Conservation (phyloP, 1,284 basidiomycete species). For the Fomitopsis betulina region DNA sequence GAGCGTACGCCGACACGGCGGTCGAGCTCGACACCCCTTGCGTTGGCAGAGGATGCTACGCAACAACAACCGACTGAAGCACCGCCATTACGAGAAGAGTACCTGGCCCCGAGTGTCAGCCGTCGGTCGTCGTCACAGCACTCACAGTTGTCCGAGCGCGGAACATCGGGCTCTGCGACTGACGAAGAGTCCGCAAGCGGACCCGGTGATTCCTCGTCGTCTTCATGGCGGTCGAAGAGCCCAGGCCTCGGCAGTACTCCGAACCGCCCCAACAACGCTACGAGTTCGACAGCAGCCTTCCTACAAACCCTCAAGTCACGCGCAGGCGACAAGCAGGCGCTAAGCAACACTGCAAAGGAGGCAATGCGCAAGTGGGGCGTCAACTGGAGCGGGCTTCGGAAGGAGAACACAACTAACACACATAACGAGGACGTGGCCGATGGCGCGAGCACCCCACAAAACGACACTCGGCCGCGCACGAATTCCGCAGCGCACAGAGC, state of each 20-base stretch:
- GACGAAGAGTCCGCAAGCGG: slow-evolving; percentile 19
- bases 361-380: slow-evolving; percentile 86
- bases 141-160: slow-evolving; percentile 20
- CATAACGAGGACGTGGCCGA: slow-evolving; percentile 30
- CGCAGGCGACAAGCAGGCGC: slow-evolving; percentile 76
- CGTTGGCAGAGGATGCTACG: slow-evolving; percentile 1
- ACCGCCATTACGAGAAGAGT: slow-evolving; percentile 5
- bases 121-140: slow-evolving; percentile 24
- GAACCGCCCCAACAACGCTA: slow-evolving; percentile 13
- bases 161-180: slow-evolving; percentile 14
- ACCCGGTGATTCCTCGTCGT: slow-evolving; percentile 17
- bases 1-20: slow-evolving; percentile 7
- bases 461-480: slow-evolving; percentile 33
- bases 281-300: slow-evolving; percentile 41
- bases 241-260: slow-evolving; percentile 9
- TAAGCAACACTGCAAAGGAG: slow-evolving; percentile 79
- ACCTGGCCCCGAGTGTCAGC: slow-evolving; percentile 9
- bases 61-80: background rate
- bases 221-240: slow-evolving; percentile 20
- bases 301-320: slow-evolving; percentile 74
- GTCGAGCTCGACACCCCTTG: slow-evolving; percentile 16
- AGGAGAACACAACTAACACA: slow-evolving; percentile 32
- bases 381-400: slow-evolving; percentile 65
- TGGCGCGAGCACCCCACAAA: slow-evolving; percentile 40
- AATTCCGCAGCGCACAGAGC: slow-evolving; percentile 35